phyloP scores from a whole-genome alignment of 1,284 basidiomycete species.

The Puccinia sorghi region DNA sequence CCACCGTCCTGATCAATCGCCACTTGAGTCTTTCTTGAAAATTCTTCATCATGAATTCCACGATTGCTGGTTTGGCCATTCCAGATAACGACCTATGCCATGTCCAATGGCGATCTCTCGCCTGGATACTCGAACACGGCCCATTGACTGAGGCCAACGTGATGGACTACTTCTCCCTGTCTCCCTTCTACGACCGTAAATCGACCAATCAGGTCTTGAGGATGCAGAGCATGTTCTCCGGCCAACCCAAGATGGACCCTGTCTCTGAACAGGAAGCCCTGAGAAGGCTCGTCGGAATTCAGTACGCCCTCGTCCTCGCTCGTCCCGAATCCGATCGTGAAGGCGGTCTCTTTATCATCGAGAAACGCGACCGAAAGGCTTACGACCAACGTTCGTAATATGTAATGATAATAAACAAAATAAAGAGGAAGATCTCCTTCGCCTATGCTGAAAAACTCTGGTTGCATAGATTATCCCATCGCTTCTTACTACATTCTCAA shows the following conservation, averaged over 20 bases:
- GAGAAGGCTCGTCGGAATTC: constrained; percentile 77
- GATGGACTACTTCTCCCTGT: constrained; percentile 78
- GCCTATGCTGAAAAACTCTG: neutral
- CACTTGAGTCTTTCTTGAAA: too few species aligned
- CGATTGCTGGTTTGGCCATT: constrained; percentile 32
- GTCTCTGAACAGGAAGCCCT: constrained; percentile 38
- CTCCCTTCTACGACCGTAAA: constrained; percentile 85
- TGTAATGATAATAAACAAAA: too few species aligned
- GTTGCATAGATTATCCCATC: constrained; percentile 66
- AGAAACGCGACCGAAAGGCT: constrained; percentile 76
- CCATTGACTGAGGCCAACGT: constrained; percentile 64
- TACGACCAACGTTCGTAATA: constrained; percentile 72
- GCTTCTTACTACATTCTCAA: constrained; percentile 81
- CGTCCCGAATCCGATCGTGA: constrained; percentile 63
- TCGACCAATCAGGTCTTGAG: constrained; percentile 82
- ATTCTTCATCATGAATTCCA: constrained; percentile 14
- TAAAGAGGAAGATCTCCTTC: too few species aligned
- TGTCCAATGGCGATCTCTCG: constrained; percentile 55
- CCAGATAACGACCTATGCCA: constrained; percentile 51
- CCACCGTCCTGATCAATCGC: too few species aligned
- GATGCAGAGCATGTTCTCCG: constrained; percentile 67
- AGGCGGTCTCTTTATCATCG: constrained; percentile 72
- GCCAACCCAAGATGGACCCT: constrained; percentile 58
- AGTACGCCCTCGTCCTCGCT: constrained; percentile 76
- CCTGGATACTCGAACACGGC: constrained; percentile 53